These are phyloP conservation scores for Camelina laxa DNA, from an alignment of 345 rosid species.

Conservation along the genomic window DNA sequence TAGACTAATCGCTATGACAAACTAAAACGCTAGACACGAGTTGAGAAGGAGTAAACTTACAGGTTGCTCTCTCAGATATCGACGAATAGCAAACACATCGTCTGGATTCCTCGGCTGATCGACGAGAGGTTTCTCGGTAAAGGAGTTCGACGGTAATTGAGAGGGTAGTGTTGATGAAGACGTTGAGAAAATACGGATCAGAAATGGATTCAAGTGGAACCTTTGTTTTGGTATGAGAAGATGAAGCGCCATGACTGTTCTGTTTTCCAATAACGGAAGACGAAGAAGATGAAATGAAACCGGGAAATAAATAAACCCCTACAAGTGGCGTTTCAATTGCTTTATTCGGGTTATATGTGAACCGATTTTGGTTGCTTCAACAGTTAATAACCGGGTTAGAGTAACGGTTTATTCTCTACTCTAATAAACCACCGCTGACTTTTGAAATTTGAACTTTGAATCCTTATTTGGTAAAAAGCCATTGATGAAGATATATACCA, in stretches of 20 bases:
- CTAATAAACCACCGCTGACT: neutral
- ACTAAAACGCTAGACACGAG: neutral
- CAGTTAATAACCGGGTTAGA: neutral
- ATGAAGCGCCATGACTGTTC: slow-evolving; percentile 8
- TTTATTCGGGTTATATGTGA: neutral
- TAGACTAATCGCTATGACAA: neutral
- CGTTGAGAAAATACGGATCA: neutral
- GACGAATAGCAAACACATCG: neutral
- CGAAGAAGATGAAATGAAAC: neutral
- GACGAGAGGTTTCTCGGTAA: neutral
- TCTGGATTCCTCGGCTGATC: neutral
- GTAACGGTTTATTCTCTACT: neutral
- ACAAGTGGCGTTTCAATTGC: neutral
- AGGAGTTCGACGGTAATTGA: slow-evolving; percentile 8
- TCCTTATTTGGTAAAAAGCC: neutral
- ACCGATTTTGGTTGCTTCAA: neutral
- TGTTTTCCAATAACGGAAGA: slow-evolving; percentile 2
- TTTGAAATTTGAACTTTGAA: neutral
- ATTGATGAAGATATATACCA: neutral
- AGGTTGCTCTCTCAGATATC: neutral
- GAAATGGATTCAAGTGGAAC: slow-evolving; percentile 2
- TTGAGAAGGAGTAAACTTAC: neutral
- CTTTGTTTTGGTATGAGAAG: neutral
- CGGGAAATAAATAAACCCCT: neutral
- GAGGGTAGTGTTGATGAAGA: neutral